Base-by-base conservation (phyloP, 1,139 yeast genomes). In the Nakaseomyces kungkrabaensis region DNA sequence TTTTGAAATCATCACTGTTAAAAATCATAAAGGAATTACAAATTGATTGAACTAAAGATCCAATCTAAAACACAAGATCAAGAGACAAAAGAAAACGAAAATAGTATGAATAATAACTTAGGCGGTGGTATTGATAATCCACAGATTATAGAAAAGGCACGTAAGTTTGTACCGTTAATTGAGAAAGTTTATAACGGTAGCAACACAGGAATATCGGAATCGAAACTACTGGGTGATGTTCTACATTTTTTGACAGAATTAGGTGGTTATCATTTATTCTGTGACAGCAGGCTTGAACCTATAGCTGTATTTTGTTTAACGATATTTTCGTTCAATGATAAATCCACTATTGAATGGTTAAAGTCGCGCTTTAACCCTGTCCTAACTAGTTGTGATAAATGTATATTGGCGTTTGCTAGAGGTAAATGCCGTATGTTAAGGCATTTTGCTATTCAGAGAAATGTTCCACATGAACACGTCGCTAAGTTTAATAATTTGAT, bases 321-420 rank as follows among this genome's bases (percentile, higher is more conserved):
- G 22, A 68, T 82, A 50, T 81, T 81, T 60, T 79, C 86, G 8
- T 79, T 81, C 57, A 75, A 76, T 29, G 74, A 72, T 40, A 72
- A 72, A 47, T 70, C 70, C 10, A 71, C 75, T 29, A 65, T 75
- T 11, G 61, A 60, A 26, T 71, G 75, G 69, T 68, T 77, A 50
- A 74, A 75, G 53, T 68, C 70, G 3, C 59, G 63, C 5, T 69
- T 78, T 50, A 67, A 69, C 4, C 59, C 62, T 1, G 67, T 74
- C 42, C 63, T 83, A 25, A 61, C 68, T 33, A 52, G 59, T 3
- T 84, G 92, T 65, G 67, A 72, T 3, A 64, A 71, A 5, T 85
- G 92, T 64, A 66, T 78, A 5, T 53, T 68, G 25, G 66, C 71
- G 33, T 83, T 80, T 58, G 78, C 78, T 52, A 63, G 69, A 38